A percentile compares a stretch with the other conserved stretches of the same genome.
Conservation (phyloP, 1,284 basidiomycete species). For the Sphaerobolus stellatus region DNA sequence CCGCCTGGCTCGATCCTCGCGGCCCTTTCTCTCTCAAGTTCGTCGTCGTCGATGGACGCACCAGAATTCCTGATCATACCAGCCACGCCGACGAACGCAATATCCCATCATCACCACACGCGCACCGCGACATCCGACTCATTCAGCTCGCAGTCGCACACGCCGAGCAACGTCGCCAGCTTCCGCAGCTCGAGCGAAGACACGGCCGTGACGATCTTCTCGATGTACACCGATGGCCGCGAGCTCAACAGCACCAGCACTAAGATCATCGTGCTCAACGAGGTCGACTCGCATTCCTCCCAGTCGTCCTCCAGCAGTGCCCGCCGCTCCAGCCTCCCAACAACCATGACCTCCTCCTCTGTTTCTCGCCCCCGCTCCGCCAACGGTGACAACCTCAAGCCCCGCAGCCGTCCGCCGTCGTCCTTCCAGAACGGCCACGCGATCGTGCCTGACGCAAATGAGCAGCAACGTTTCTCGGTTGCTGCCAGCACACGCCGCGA, state of each 20-base stretch:
- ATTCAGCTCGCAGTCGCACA: too few species aligned
- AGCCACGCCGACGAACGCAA: too few species aligned
- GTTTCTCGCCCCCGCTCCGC: not conserved
- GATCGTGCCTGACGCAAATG: not conserved
- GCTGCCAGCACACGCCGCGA: not conserved
- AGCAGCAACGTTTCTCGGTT: not conserved
- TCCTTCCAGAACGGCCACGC: not conserved
- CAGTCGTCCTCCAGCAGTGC: too few species aligned
- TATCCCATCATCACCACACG: too few species aligned
- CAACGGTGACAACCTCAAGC: not conserved
- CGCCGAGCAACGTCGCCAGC: too few species aligned
- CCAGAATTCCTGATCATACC: too few species aligned
- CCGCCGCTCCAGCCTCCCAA: not conserved
- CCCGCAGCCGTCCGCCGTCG: not conserved
- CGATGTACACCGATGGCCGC: conserved; percentile 62
- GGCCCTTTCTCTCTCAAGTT: too few species aligned
- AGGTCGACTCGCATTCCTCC: not conserved
- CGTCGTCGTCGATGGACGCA: too few species aligned
- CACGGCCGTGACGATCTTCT: conserved; percentile 76
- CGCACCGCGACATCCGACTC: too few species aligned
- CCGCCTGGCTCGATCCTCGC: too few species aligned
- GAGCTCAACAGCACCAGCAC: conserved; percentile 12
- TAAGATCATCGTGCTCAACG: conserved; percentile 7
- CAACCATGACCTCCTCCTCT: not conserved
- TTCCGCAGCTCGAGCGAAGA: conserved; percentile 50